A percentile compares a stretch with the other conserved stretches of the same genome.
These are phyloP conservation scores for Kwoniella shivajii DNA, from an alignment of 1,284 basidiomycete genomes.

Conservation along the genomic window DNA sequence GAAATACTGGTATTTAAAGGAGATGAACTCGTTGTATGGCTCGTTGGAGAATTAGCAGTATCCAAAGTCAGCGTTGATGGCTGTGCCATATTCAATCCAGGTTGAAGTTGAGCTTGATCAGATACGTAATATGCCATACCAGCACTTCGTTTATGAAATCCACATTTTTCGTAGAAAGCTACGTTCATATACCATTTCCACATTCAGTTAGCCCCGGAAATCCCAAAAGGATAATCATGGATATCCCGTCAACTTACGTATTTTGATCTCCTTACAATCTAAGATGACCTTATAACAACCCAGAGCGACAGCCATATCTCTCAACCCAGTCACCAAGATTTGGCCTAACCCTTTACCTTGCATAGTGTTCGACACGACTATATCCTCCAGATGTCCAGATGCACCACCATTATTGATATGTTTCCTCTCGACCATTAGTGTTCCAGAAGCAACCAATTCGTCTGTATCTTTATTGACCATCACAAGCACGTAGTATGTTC, in stretches of 20 bases:
- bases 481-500: constrained; percentile 82
- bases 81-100: neutral
- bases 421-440: constrained; percentile 86
- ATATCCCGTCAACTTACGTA: constrained; percentile 64
- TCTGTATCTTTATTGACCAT: constrained; percentile 75
- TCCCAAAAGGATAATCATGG: constrained; percentile 41
- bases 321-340: constrained; percentile 80
- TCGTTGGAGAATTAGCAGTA: neutral
- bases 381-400: constrained; percentile 94
- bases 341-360: constrained; percentile 83
- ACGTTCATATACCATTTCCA: too few relatives aligned
- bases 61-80: neutral
- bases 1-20: neutral
- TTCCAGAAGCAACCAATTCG: constrained; percentile 80
- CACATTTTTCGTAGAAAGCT: constrained; percentile 98
- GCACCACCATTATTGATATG: constrained; percentile 77
- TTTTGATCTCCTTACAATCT: constrained; percentile 87
- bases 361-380: constrained; percentile 79
- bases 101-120: constrained; percentile 1
- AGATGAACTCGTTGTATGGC: neutral
- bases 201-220: constrained; percentile 1
- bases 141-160: constrained; percentile 49
- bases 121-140: constrained; percentile 35
- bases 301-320: constrained; percentile 69
- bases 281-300: constrained; percentile 95